A percentile compares a stretch with the other conserved stretches of the same genome.
Evolutionary conservation across 257 asterid genomes (phyloP).

Genomic region (Scutellaria barbata): DNA sequence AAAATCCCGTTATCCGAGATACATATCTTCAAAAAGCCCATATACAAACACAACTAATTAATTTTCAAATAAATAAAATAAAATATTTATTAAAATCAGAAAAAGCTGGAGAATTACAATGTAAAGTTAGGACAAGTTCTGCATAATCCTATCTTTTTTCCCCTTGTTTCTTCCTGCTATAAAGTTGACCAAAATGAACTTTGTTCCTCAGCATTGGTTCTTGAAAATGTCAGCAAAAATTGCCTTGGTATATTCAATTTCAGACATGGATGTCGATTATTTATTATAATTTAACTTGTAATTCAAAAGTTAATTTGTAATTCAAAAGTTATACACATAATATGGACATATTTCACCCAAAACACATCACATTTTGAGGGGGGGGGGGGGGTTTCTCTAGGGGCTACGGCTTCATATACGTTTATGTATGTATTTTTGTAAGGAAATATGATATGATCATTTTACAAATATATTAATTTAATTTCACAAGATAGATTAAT

Average conservation of each 20-base stretch:
- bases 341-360: constrained; percentile 22
- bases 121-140: constrained; percentile 34
- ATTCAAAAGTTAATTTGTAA: constrained; percentile 12
- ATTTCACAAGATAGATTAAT: no score
- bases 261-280: constrained; percentile 39
- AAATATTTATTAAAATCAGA: constrained; percentile 1
- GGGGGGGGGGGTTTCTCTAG: no score
- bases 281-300: constrained; percentile 10
- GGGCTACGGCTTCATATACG: no score
- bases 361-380: constrained; percentile 16
- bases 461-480: no score
- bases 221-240: constrained; percentile 38
- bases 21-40: neutral
- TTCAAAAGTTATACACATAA: constrained; percentile 15
- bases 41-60: neutral
- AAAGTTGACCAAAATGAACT: constrained; percentile 45
- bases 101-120: constrained; percentile 31
- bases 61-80: neutral
- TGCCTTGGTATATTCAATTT: constrained; percentile 43
- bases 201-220: constrained; percentile 37
- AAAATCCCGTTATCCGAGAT: neutral
- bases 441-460: no score
- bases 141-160: constrained; percentile 19
- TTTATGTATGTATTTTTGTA: no score
- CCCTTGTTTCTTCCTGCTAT: constrained; percentile 17